Evolutionary conservation across 257 asterid species (phyloP).

Genomic region (Linaria vulgaris): DNA sequence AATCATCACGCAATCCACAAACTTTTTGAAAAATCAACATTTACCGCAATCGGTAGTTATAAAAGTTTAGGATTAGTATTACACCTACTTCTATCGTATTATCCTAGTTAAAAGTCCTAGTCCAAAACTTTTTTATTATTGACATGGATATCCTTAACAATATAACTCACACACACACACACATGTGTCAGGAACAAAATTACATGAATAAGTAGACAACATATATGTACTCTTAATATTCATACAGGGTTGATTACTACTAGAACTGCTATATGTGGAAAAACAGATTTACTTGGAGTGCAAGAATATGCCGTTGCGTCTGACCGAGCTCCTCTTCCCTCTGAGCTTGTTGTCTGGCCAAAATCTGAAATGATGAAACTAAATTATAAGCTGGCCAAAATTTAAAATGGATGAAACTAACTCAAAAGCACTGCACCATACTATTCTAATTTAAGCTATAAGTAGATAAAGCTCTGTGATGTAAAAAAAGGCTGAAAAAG

Average conservation of each 20-base stretch:
- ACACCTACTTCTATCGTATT: not conserved
- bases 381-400: constrained; percentile 65
- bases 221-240: not conserved
- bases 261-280: not conserved
- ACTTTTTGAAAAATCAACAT: no score
- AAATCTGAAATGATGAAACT: constrained; percentile 54
- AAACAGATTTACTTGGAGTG: constrained; percentile 58
- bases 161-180: no score
- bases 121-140: not conserved
- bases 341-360: constrained; percentile 99
- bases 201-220: not conserved
- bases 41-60: no score
- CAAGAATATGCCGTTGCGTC: constrained; percentile 96
- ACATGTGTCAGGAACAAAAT: not conserved
- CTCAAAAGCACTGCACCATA: constrained; percentile 16
- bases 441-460: constrained; percentile 20
- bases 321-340: constrained; percentile 99
- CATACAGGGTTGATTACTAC: not conserved
- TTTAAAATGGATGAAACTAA: constrained; percentile 44
- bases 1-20: not conserved
- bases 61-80: not conserved
- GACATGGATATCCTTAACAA: not conserved
- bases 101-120: not conserved
- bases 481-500: no score
- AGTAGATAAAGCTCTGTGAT: not conserved